A percentile compares a stretch with the other conserved stretches of the same genome.
These are phyloP conservation scores for Pichia sp. DNA, from an alignment of 1,139 yeast species.

Conservation along the genomic window DNA sequence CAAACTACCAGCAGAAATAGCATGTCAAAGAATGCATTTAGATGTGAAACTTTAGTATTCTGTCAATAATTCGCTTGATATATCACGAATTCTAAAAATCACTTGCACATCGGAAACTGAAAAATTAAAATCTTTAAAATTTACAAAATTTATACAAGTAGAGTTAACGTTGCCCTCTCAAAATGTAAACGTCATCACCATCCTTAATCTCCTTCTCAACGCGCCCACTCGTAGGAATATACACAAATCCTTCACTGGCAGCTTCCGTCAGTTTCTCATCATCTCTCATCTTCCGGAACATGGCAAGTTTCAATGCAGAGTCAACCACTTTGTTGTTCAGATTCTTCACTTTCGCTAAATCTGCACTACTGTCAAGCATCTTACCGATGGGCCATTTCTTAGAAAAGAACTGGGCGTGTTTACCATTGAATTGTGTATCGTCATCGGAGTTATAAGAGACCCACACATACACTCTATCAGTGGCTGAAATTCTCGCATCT, in stretches of 20 bases:
- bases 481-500: constrained; percentile 45
- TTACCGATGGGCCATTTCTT: constrained; percentile 73
- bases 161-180: constrained; percentile 41
- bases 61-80: too few relatives aligned
- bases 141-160: too few relatives aligned
- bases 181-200: constrained; percentile 49
- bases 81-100: too few relatives aligned
- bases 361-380: constrained; percentile 63
- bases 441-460: constrained; percentile 37
- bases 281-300: constrained; percentile 33
- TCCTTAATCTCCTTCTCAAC: constrained; percentile 38
- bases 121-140: too few relatives aligned
- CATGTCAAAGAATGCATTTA: too few relatives aligned
- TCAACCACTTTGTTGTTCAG: constrained; percentile 46
- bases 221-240: constrained; percentile 35
- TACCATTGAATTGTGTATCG: constrained; percentile 23
- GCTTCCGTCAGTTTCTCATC: too few relatives aligned
- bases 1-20: too few relatives aligned
- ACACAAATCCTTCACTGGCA: constrained; percentile 20
- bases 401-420: constrained; percentile 16
- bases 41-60: too few relatives aligned
- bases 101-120: too few relatives aligned
- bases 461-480: constrained; percentile 60
- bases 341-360: constrained; percentile 46
- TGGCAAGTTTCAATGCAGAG: constrained; percentile 35